Evolutionary conservation across 2,329 filamentous ascomycete species (phyloP), one percentile per base, ranked within the genome.

Genomic region (Pezizomycotina sp.): DNA sequence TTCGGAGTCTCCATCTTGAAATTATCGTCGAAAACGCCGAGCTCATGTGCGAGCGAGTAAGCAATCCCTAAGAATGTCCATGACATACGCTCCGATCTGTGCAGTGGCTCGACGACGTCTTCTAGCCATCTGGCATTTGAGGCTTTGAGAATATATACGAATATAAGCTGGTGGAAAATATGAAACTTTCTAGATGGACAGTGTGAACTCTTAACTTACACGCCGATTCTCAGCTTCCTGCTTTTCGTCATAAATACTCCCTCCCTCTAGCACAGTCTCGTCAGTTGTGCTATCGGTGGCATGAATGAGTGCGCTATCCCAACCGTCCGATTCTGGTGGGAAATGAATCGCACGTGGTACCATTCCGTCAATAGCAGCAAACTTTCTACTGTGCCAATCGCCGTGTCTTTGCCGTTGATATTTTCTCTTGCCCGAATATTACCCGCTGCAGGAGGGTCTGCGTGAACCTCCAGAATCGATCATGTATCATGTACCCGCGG

Each of bases 341-440:
- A 95, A 98, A 56, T 95, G 86, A 42, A 98, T 65, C 10, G 84
- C 84, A 86, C 73, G 4, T 89, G 89, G 56, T 95, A 86, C 86
- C 89, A 98, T 53, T 98, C 89, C 1, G 86, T 95, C 27, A 98
- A 63, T 16, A 98, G 76, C 64, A 98, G 74, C 20, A 98, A 61
- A 21, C 83, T 91, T 59, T 98, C 89, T 16, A 98, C 82, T 1
- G 86, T 93, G 10, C 89, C 89, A 3, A 98, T 62, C 0, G 86
- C 45, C 77, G 71, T 3, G 74, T 77, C 55, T 70, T 77, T 32
- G 71, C 77, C 9, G 69, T 73, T 49, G 73, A 65, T 6, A 62
- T 57, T 43, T 72, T 70, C 30, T 69, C 66, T 26, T 42, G 51
- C 47, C 22, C 89, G 78, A 83, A 95, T 23, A 95, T 74, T 48